phyloP scores from a whole-genome alignment of 768 basidiomycete species.

The Russula earlei region DNA sequence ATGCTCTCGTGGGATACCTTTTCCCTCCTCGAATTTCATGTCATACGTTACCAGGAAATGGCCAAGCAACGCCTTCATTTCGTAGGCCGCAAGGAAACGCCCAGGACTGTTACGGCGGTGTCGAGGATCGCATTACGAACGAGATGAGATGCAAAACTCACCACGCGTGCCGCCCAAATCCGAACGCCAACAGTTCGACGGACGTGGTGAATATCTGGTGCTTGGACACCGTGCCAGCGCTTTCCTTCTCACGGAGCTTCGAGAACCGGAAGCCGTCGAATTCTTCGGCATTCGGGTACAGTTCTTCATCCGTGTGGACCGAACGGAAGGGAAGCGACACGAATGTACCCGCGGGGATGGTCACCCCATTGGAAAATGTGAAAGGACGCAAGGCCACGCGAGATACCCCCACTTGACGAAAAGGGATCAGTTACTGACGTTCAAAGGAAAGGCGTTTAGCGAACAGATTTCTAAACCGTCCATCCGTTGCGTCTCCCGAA shows the following conservation, averaged over 20 bases:
- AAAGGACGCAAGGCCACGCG: conserved; percentile 25
- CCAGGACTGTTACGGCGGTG: conserved; percentile 25
- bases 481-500: conserved; percentile 26
- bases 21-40: conserved; percentile 20
- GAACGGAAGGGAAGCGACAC: too few relatives aligned
- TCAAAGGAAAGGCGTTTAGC: background rate
- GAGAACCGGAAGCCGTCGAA: conserved; percentile 31
- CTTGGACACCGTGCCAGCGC: conserved; percentile 22
- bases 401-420: conserved; percentile 15
- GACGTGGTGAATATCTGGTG: conserved; percentile 28
- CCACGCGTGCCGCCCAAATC: conserved; percentile 26
- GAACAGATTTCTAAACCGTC: conserved; percentile 16
- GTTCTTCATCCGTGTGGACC: too few relatives aligned
- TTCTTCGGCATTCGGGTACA: too few relatives aligned
- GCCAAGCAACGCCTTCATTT: conserved; percentile 23
- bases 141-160: conserved; percentile 1
- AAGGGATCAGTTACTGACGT: background rate
- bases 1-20: conserved; percentile 1
- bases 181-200: conserved; percentile 26
- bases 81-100: conserved; percentile 22
- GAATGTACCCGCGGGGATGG: too few relatives aligned
- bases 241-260: conserved; percentile 27
- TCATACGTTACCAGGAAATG: conserved; percentile 22
- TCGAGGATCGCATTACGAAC: too few relatives aligned
- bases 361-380: too few relatives aligned